Conservation (phyloP, 306 rosid genomes). For the Citrullus colocynthis region DNA sequence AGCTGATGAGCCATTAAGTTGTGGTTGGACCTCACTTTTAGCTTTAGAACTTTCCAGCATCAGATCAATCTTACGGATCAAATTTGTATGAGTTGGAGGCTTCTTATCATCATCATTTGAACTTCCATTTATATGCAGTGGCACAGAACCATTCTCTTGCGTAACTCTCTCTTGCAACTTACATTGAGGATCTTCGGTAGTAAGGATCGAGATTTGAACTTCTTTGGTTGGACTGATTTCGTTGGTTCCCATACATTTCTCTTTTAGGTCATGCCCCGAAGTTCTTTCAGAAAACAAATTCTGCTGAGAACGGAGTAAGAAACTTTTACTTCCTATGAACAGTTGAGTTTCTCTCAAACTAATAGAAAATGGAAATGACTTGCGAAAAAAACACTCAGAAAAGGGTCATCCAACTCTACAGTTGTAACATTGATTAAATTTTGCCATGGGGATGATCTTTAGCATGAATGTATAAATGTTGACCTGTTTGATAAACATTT, state of each 20-base stretch:
- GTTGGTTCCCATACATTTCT: conserved; percentile 12
- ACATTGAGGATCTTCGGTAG: conserved; percentile 8
- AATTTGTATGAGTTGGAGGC: conserved; percentile 8
- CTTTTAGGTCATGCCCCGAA: neutral
- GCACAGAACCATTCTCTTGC: conserved; percentile 6
- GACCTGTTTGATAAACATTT: too few species aligned
- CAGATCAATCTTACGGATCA: neutral
- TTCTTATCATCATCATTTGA: neutral
- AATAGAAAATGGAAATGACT: neutral
- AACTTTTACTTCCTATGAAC: neutral
- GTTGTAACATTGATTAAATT: neutral
- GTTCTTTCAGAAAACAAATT: neutral
- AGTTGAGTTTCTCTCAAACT: neutral
- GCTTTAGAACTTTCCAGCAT: conserved; percentile 10
- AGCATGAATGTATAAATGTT: neutral
- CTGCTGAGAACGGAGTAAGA: neutral
- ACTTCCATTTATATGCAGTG: conserved; percentile 7
- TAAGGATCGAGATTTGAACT: conserved; percentile 8
- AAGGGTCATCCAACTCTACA: neutral
- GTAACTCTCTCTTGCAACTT: neutral
- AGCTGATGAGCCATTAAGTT: conserved; percentile 3
- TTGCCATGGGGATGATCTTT: neutral
- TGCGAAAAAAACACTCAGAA: neutral
- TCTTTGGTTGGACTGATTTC: conserved; percentile 11
- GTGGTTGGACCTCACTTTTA: conserved; percentile 10